Evolutionary conservation across 441 rosid genomes (phyloP), one percentile per base, ranked within the genome.

Genomic region (Eutrema salsugineum): DNA sequence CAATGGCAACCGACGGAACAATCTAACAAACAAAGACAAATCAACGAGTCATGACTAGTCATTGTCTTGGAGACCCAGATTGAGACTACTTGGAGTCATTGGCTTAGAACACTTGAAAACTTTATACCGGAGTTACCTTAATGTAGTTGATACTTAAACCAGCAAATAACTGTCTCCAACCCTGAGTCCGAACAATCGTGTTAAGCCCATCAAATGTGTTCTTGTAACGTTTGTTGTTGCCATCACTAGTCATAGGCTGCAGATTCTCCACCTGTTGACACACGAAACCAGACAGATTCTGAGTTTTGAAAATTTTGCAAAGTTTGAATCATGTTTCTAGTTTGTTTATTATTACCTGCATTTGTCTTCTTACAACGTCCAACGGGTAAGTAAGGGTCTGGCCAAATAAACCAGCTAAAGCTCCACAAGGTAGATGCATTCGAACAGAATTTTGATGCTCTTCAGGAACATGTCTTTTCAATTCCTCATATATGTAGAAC

Each of bases 1-100:
- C 99, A 65, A 94, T 87, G 1, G 99, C 99, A 57, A 94, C 99
- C 1, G 99, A 94, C 30, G 98, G 99, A 70, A 94, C 98, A 71
- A 94, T 90, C 99, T 94, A 81, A 19, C 42, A 22, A 16, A 66
- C 11, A 43, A 22, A 43, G 10, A 60, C 43, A 51, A 3, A 14
- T 50, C 38, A 15, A 42, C 22, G 24, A 63, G 53, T 6, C 58
- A 19, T 8, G 16, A 7, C 10, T 47, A 4, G n/a, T n/a, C n/a
- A n/a, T n/a, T 47, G 46, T 11, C 2, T 33, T 12, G 11, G 44
- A 33, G 42, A 20, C 10, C 22, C 43, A 24, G 9, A 4, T 5
- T 36, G 12, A 62, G 59, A 54, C 44, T 30, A 32, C 6, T 68
- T 6, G 38, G 61, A 28, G 3, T 17, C 20, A 50, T 15, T n/a